Percentiles rank a stretch among this genome's conserved stretches.
phyloP scores from a whole-genome alignment of 2,329 filamentous ascomycete species.

The Fusarium denticulatum region DNA sequence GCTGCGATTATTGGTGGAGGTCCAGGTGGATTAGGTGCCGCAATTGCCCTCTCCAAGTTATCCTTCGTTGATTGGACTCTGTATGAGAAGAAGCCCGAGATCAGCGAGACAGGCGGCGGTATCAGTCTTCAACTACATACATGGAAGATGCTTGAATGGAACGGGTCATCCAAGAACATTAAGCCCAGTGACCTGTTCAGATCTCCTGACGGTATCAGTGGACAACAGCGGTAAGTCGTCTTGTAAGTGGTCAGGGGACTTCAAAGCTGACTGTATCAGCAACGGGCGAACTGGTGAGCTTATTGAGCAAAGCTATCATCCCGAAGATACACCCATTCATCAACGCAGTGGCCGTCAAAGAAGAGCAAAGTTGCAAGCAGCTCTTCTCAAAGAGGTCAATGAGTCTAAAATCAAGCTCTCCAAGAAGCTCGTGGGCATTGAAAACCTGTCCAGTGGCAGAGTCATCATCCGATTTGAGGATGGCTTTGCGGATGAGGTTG shows the following conservation, averaged over 20 bases:
- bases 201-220: conserved; percentile 39
- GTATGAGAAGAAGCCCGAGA: conserved; percentile 50
- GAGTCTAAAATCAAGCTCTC: conserved; percentile 54
- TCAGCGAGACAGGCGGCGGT: conserved; percentile 52
- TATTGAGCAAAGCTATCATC: conserved; percentile 34
- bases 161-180: conserved; percentile 46
- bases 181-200: conserved; percentile 46
- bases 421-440: conserved; percentile 54
- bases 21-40: conserved; percentile 45
- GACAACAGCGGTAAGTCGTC: conserved; percentile 38
- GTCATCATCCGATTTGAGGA: conserved; percentile 58
- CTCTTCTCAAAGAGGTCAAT: conserved; percentile 58
- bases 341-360: conserved; percentile 44
- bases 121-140: conserved; percentile 50
- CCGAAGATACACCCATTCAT: conserved; percentile 38
- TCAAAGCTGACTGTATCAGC: conserved; percentile 17
- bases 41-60: conserved; percentile 45
- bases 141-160: conserved; percentile 48
- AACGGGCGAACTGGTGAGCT: conserved; percentile 48
- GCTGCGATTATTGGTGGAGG: conserved; percentile 45
- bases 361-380: conserved; percentile 57
- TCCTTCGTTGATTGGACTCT: conserved; percentile 47
- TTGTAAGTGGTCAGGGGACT: fast-evolving
- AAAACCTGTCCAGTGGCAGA: conserved; percentile 50
- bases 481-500: conserved; percentile 50